Conservation (phyloP, 2,329 filamentous ascomycete genomes). For the Fusarium cyanostomum region DNA sequence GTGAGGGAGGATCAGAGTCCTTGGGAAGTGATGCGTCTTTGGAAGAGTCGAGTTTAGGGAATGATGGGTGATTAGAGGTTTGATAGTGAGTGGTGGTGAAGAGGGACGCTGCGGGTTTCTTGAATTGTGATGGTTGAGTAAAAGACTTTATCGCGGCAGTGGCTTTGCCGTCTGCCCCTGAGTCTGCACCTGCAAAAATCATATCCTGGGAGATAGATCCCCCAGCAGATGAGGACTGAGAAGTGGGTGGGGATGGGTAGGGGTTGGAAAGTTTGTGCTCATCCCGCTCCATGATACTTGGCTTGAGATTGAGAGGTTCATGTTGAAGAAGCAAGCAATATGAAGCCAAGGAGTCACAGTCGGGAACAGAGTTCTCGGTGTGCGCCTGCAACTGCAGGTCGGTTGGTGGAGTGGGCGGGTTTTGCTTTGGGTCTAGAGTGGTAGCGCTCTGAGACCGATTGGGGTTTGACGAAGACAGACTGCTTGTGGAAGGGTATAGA, state of each 20-base stretch:
- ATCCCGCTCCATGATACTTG: conserved; percentile 36
- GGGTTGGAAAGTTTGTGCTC: conserved; percentile 44
- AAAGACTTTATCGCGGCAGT: conserved; percentile 34
- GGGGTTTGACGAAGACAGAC: conserved; percentile 49
- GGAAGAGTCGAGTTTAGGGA: conserved; percentile 32
- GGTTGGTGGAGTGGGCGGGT: conserved; percentile 46
- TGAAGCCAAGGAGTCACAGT: conserved; percentile 34
- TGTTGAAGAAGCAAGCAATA: conserved; percentile 39
- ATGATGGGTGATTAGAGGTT: conserved; percentile 37
- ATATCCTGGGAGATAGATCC: conserved; percentile 45
- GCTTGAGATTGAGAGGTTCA: conserved; percentile 35
- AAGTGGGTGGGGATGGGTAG: conserved; percentile 68
- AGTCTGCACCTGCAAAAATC: conserved; percentile 36
- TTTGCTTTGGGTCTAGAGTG: conserved; percentile 37
- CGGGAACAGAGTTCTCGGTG: conserved; percentile 38
- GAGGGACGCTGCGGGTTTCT: conserved; percentile 35
- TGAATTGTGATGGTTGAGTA: conserved; percentile 32
- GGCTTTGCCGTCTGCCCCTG: conserved; percentile 37
- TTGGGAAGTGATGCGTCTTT: conserved; percentile 31
- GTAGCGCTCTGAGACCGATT: conserved; percentile 49
- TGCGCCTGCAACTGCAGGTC: conserved; percentile 43
- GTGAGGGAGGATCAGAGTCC: conserved; percentile 31
- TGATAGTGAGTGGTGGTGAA: conserved; percentile 44
- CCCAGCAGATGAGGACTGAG: conserved; percentile 54
- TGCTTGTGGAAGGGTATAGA: conserved; percentile 75